Base-by-base conservation (phyloP, 257 asterid species). In the Orobanche coerulescens region DNA sequence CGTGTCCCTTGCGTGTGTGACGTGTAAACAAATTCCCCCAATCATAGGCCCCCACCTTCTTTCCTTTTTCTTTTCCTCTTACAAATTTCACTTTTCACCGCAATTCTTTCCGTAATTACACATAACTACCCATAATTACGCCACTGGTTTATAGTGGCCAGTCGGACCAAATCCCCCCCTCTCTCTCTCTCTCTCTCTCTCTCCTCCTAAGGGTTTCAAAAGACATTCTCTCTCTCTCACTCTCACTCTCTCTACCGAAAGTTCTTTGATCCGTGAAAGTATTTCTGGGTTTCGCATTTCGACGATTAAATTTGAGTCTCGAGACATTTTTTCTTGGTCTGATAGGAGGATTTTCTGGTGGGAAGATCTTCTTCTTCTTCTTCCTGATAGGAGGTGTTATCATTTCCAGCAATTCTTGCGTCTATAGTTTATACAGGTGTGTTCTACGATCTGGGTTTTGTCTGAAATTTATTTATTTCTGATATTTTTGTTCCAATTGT, bases 121-220 rank as follows among this genome's bases (percentile, higher is more conserved):
- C 5, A 44, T 40, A 40, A 59, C 52, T 64, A 64, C 22, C 68
- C 14, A 28, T 67, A 61, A 66, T 67, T 64, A 59, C 59, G 56
- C 12, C 61, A 34, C 51, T 42, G 15, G n/a, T 2, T 6, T 3
- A 15, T 20, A 23, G 4, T 9, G 48, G n/a, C n/a, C n/a, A n/a
- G n/a, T n/a, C n/a, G n/a, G 48, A 42, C 50, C 56, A 31, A 46
- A n/a, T 44, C 53, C 31, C n/a, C 12, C 64, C 72, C 62, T 70
- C 28, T 64, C 59, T 6, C 19, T 42, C 18, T 34, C 33, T 34
- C 31, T 33, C 52, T 72, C 77, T 78, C 63, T 64, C 7, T 72
- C 66, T 58, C 65, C 80, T 57, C 70, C 13, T 69, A 78, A 78
- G 88, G 86, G 81, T 73, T 83, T 75, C 84, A 19, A 43, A 69